phyloP scores from a whole-genome alignment of 768 basidiomycete species.

The Rhodocollybia butyracea region DNA sequence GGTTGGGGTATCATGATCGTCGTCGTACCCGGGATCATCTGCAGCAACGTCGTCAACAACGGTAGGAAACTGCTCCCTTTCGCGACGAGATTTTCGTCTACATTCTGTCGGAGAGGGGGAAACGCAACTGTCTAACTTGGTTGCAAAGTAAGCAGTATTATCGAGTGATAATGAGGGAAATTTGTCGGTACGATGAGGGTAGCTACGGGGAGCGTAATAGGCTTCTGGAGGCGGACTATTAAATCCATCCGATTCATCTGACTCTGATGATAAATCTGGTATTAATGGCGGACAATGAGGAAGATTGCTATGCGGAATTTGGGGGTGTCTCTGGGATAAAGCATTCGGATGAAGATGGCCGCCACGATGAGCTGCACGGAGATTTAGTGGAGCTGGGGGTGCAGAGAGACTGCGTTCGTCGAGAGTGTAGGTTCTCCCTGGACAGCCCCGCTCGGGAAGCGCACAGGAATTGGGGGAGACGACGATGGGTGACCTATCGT shows the following conservation, averaged over 20 bases:
- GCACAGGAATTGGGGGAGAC: constrained; percentile 71
- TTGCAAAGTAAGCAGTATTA: not conserved
- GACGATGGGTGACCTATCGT: constrained; percentile 80
- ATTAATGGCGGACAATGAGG: constrained; percentile 4
- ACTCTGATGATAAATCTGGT: constrained; percentile 11
- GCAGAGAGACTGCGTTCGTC: constrained; percentile 27
- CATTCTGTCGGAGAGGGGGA: not conserved
- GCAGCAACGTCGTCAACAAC: constrained; percentile 1
- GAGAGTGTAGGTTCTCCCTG: constrained; percentile 63
- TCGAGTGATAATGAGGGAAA: not conserved
- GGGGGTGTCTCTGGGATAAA: not conserved
- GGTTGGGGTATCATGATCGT: constrained; percentile 3
- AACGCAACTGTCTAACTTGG: not conserved
- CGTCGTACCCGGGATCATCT: constrained; percentile 6
- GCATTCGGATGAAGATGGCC: constrained; percentile 8
- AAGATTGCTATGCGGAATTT: not conserved
- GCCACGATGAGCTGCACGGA: not conserved
- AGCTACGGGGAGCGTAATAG: not conserved
- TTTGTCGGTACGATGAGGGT: not conserved
- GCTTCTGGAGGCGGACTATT: constrained; percentile 9
- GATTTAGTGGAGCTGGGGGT: not conserved
- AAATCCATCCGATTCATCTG: constrained; percentile 12
- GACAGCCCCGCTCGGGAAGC: constrained; percentile 76
- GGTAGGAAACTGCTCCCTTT: constrained; percentile 1
- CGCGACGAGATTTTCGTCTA: not conserved